A percentile compares a stretch with the other conserved stretches of the same genome.
Conservation (phyloP, 2,329 filamentous ascomycete genomes). For the Aureobasidium lini region DNA sequence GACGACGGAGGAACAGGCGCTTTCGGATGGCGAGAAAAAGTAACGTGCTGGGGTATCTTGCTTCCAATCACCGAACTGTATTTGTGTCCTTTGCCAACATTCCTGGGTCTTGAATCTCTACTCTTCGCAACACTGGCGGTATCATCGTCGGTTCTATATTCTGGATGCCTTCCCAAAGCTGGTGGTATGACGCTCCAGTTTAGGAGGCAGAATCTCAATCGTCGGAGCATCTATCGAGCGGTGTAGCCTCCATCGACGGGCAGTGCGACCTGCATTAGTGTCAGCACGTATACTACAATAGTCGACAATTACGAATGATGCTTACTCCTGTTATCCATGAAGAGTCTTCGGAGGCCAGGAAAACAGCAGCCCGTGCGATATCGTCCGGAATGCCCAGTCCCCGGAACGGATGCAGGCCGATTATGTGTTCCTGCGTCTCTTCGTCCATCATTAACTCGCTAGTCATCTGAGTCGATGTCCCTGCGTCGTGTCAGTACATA, state of each 20-base stretch:
- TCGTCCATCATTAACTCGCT: slow-evolving; percentile 23
- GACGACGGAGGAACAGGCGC: not conserved
- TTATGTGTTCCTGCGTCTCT: slow-evolving; percentile 20
- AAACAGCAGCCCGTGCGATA: slow-evolving; percentile 18
- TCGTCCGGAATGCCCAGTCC: slow-evolving; percentile 22
- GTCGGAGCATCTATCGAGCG: not conserved
- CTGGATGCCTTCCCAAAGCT: not conserved
- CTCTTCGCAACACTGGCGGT: not conserved
- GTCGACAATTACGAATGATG: not conserved
- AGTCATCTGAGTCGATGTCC: slow-evolving; percentile 10
- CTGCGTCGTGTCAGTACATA: not conserved
- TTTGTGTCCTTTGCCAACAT: not conserved
- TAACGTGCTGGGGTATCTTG: not conserved
- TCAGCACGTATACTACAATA: not conserved
- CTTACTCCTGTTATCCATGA: slow-evolving; percentile 18
- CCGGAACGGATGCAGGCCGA: slow-evolving; percentile 28
- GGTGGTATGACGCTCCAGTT: not conserved
- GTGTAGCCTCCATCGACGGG: slow-evolving; percentile 14
- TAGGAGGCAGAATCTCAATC: not conserved
- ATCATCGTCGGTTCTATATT: not conserved
- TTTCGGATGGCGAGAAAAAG: not conserved
- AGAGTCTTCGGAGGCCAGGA: slow-evolving; percentile 20
- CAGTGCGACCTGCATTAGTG: not conserved
- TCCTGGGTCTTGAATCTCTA: not conserved
- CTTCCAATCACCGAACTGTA: slow-evolving; percentile 5